Evolutionary conservation across 805 yeast species (phyloP).

Genomic region (Starmerella floricola): DNA sequence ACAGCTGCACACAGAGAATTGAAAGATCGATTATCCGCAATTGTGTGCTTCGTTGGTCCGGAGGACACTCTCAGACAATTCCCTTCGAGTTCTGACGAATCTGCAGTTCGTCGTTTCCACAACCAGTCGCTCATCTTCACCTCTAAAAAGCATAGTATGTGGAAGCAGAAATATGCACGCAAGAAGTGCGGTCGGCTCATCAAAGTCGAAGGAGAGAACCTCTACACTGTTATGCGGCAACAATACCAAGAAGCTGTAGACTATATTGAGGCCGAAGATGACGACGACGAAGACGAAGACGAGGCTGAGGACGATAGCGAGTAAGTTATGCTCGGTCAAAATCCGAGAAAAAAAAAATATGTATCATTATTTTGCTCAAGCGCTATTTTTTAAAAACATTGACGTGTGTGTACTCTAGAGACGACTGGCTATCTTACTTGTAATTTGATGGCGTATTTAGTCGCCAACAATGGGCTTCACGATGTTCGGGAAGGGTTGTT

Average conservation of each 20-base stretch:
- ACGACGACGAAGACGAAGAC: slow-evolving; percentile 13
- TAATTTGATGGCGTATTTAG: too few species aligned
- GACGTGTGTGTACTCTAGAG: too few species aligned
- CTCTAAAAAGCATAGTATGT: slow-evolving; percentile 59
- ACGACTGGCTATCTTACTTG: too few species aligned
- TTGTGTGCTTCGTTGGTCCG: slow-evolving; percentile 52
- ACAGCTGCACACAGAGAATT: slow-evolving; percentile 70
- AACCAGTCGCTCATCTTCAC: slow-evolving; percentile 76
- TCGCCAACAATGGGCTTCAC: not conserved
- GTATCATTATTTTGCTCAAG: not conserved
- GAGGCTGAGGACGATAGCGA: slow-evolving; percentile 10
- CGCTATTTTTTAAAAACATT: too few species aligned
- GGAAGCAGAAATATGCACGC: slow-evolving; percentile 74
- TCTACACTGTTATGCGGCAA: slow-evolving; percentile 67
- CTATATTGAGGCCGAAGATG: slow-evolving; percentile 38
- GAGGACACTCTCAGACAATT: slow-evolving; percentile 60
- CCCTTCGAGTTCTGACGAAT: slow-evolving; percentile 80
- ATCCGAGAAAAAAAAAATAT: not conserved
- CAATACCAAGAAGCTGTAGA: slow-evolving; percentile 77
- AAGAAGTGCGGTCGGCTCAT: slow-evolving; percentile 84
- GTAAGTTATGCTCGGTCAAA: not conserved
- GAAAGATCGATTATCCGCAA: slow-evolving; percentile 54
- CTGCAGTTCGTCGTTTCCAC: slow-evolving; percentile 83
- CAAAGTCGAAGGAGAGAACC: slow-evolving; percentile 56
- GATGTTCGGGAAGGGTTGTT: slow-evolving; percentile 20